phyloP scores from a whole-genome alignment of 2,329 filamentous ascomycete species.

The Podosphaera aphanis region DNA sequence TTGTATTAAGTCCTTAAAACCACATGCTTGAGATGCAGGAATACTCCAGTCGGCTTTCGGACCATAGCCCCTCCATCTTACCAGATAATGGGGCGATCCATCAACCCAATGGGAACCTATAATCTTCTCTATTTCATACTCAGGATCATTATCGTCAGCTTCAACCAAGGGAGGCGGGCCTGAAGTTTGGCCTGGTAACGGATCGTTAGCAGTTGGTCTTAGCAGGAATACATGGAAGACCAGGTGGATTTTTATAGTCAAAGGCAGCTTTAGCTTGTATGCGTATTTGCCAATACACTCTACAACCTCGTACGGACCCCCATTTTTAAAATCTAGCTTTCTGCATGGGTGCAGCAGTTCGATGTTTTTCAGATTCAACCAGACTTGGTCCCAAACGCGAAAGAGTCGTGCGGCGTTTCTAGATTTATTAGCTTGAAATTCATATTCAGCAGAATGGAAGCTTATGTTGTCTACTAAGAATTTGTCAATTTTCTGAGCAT shows the following conservation, averaged over 20 bases:
- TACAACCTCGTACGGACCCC: background rate
- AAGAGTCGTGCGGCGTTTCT: background rate
- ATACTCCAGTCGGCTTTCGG: background rate
- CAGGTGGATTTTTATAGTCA: background rate
- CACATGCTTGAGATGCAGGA: background rate
- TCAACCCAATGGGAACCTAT: background rate
- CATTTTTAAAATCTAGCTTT: background rate
- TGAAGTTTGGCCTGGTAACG: background rate
- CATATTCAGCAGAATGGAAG: background rate
- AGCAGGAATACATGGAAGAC: background rate
- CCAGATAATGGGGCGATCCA: background rate
- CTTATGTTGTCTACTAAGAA: background rate
- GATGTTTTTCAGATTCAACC: background rate
- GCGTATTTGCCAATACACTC: background rate
- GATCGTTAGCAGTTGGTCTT: background rate
- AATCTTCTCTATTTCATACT: background rate
- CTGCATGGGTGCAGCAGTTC: background rate
- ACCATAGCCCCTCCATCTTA: background rate
- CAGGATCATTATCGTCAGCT: background rate
- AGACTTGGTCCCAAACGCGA: background rate
- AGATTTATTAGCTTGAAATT: background rate
- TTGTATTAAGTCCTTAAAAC: background rate
- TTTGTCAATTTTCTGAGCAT: background rate
- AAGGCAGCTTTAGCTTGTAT: background rate
- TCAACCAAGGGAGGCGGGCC: background rate